Base-by-base conservation (phyloP, 164 flowering plant species). In the grape (Vitis vinifera) region DNA sequence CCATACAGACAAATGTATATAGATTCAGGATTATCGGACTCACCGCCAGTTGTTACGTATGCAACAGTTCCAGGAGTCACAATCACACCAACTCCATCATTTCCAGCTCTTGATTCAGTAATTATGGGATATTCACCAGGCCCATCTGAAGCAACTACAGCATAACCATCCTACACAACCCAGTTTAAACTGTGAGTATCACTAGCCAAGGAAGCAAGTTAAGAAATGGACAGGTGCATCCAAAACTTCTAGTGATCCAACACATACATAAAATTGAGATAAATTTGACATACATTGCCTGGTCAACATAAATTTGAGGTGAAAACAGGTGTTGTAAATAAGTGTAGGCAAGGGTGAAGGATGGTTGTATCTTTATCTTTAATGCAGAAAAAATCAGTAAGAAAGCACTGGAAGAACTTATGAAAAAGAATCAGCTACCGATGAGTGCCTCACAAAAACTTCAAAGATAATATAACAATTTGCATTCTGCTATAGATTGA, bases 11-110 rank as follows among this genome's bases (percentile, higher is more conserved):
- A 57, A 17, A 57, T 37, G 44, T 6, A 15, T 15, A 70, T 59
- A 27, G 8, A 62, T 30, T 16, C 19, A 8, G 11, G 12, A 51
- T 53, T 13, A 57, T 52, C 4, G 60, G 17, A 72, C 76, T 64
- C 19, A 77, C 98, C 98, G 83, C 99, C 99, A 76, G 98, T 95
- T 6, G 99, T 95, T 4, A 95, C 92, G 83, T 92, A 95, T 10
- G 97, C 98, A 77, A 91, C 90, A 62, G 91, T 91, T 71, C 97
- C 93, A 71, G 94, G 84, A 68, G 86, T 81, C 29, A 95, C 83
- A 2, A 80, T 79, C 55, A 91, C 85, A 59, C 87, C 98, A 69
- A 90, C 27, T n/a, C 86, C 99, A 81, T 92, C 97, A 82, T 90
- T 88, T 73, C 98, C 99, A 63, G 99, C 99, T 84, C 98, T 88